A percentile compares a stretch with the other conserved stretches of the same genome.
Evolutionary conservation across 345 rosid species (phyloP).

Genomic region (Dimocarpus longan): DNA sequence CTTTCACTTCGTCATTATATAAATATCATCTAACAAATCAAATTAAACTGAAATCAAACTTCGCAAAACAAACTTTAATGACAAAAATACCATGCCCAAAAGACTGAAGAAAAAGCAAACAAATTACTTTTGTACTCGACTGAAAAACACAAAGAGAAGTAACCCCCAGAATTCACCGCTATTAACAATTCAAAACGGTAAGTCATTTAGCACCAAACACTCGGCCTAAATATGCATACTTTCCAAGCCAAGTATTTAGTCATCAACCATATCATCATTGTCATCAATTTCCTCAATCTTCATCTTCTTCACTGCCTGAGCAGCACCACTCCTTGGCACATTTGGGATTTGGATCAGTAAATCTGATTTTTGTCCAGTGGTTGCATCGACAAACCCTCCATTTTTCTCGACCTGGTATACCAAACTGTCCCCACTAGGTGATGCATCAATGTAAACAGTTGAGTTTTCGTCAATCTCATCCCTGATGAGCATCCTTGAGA

Average conservation of each 20-base stretch:
- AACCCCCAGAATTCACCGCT: no score
- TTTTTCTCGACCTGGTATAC: constrained; percentile 65
- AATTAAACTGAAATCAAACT: no score
- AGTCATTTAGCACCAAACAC: no score
- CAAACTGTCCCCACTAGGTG: constrained; percentile 37
- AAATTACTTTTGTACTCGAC: no score
- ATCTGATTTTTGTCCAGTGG: constrained; percentile 72
- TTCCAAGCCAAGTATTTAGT: constrained; percentile 16
- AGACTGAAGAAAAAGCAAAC: no score
- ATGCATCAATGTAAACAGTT: constrained; percentile 75
- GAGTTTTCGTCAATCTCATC: constrained; percentile 91
- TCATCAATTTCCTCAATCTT: constrained; percentile 71
- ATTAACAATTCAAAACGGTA: no score
- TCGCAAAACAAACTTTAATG: no score
- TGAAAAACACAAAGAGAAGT: no score
- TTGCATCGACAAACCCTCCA: constrained; percentile 78
- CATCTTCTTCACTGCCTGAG: constrained; percentile 92
- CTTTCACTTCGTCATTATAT: no score
- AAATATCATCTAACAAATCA: no score
- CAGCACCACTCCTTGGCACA: constrained; percentile 52
- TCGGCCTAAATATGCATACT: background rate
- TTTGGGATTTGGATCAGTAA: constrained; percentile 61
- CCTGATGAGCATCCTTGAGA: constrained; percentile 79
- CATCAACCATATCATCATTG: constrained; percentile 52
- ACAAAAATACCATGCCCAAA: no score